Evolutionary conservation across 805 yeast genomes (phyloP), one percentile per base, ranked within the genome.

Genomic region (Nakazawaea ernobii): DNA sequence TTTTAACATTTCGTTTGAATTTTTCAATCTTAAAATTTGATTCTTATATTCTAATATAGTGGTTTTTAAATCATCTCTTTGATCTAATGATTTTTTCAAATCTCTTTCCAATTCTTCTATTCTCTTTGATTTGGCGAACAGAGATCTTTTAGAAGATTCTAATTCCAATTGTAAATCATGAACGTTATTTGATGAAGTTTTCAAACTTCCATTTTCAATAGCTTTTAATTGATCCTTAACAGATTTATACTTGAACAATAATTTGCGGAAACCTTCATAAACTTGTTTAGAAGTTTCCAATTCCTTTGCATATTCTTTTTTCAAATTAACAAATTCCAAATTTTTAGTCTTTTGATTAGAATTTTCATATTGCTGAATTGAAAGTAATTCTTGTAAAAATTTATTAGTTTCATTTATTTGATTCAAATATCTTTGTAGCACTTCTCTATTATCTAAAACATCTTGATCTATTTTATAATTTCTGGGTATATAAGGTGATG

Each of bases 251-350:
- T 65, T 65, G 32, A 58, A 44, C 28, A 62, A 58, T 14, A 68
- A 52, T 49, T 55, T 56, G 33, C 62, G 53, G 51, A 68, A 69
- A 8, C 64, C 62, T 40, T 63, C 54, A 49, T 65, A 66, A 42
- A 68, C 59, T 4, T 46, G 47, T 49, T 60, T 61, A 15, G 61
- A 58, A 20, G 54, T 59, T 26, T 52, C 53, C 27, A 66, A 51
- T 47, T 69, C 71, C 3, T 53, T 53, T 4, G 66, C 49, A 46
- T 61, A 65, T 32, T 62, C 65, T 14, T 53, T 42, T 47, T 57
- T 55, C 37, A 69, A 51, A 26, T 54, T 44, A 1, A 46, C 17
- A 45, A 61, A 68, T 42, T 55, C 50, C 4, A 49, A 36, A 14
- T 45, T 42, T 14, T 51, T 48, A 40, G 54, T 52, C 9, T 43